Conservation (phyloP, 2,329 filamentous ascomycete genomes). For the Xylariaceae sp. region DNA sequence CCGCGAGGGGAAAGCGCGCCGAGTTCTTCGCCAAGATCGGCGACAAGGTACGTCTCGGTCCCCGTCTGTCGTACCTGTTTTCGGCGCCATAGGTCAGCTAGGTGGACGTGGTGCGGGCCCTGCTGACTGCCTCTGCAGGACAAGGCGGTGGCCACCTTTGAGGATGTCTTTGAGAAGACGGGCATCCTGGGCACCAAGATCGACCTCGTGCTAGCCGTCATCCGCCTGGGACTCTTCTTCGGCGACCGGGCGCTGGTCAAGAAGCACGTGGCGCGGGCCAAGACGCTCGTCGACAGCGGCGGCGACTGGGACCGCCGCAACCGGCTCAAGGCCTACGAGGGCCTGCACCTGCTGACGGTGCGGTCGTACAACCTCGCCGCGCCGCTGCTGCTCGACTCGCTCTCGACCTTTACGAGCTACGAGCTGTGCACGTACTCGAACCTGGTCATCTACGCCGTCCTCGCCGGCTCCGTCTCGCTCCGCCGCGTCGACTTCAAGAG, state of each 20-base stretch:
- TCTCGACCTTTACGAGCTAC: constrained; percentile 97
- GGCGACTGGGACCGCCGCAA: constrained; percentile 99
- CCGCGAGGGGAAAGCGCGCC: constrained; percentile 86
- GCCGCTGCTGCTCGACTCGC: constrained; percentile 87
- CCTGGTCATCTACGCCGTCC: constrained; percentile 89
- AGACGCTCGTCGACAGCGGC: constrained; percentile 83
- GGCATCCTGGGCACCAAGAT: constrained; percentile 95
- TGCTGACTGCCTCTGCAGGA: constrained; percentile 50
- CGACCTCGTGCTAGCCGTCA: constrained; percentile 91
- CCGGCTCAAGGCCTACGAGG: constrained; percentile 96
- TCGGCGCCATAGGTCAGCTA: too few relatives aligned
- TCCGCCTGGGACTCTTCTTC: constrained; percentile 92
- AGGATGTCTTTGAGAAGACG: constrained; percentile 94
- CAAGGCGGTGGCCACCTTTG: constrained; percentile 86
- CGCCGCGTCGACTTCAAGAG: constrained; percentile 98
- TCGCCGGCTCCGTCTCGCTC: constrained; percentile 87
- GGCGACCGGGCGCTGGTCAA: constrained; percentile 87
- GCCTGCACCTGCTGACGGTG: constrained; percentile 83
- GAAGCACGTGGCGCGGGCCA: constrained; percentile 87
- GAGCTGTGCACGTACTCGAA: constrained; percentile 96
- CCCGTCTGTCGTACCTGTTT: neutral
- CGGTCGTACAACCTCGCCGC: constrained; percentile 86
- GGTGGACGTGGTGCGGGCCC: neutral
- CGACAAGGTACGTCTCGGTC: constrained; percentile 64
- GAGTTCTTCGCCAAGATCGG: constrained; percentile 95